Base-by-base conservation (phyloP, 495 filamentous ascomycete species). In the Poronia punctata region DNA sequence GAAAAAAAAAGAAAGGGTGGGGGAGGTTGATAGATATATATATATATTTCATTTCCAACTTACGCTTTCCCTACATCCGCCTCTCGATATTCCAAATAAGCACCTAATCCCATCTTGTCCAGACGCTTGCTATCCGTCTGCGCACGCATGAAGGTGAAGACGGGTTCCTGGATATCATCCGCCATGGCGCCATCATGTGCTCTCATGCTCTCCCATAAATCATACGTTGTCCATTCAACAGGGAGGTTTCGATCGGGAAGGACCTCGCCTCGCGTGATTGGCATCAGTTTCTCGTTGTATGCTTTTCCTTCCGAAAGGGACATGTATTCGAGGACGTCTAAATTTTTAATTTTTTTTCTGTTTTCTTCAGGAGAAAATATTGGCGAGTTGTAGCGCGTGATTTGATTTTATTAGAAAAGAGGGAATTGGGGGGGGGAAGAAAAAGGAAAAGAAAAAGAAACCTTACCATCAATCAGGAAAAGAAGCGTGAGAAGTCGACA, bases 241-340 rank as follows among this genome's bases (percentile, higher is more conserved):
- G 67, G 59, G 7, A 56, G 21, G 15, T n/a, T 50, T 2, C 59
- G 57, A 35, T 66, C 51, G 2, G 62, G 64, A 1, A 46, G 41
- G 4, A 45, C 40, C n/a, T 52, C 5, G 12, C 66, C 65, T 1
- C 38, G 30, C 8, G 42, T 46, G 6, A 67, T 45, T 0, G 50
- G 46, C 35, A 67, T 71, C 0, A 71, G 38, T 6, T 37, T 55
- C 27, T 62, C 41, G 39, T 70, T 64, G 15, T 59, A 57, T 2
- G 33, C 45, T 3, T 28, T 10, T 0, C 67, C 67, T 5, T 67
- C 64, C 3, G 57, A 39, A 3, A 71, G 40, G 11, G 62, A 63
- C 58, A 66, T 64, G 23, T 62, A 24, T 27, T 71, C 65, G 10
- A 65, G 50, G 19, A 60, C n/a, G 42, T 68, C 64, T 61, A 20